Base-by-base conservation (phyloP, 441 rosid genomes). In the Aquilaria agallochum region DNA sequence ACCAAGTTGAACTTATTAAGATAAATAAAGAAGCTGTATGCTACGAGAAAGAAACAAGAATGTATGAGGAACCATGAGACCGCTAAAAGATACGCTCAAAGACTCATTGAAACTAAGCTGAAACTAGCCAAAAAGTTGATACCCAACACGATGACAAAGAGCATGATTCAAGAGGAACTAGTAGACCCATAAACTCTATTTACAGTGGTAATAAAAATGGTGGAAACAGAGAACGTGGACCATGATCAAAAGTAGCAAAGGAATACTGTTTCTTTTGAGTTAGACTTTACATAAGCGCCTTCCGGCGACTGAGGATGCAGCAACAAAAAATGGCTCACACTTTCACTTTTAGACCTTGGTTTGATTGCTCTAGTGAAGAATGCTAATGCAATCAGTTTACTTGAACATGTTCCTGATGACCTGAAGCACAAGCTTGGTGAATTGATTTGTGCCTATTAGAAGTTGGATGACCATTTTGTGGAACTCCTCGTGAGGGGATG, bases 321-420 rank as follows among this genome's bases (percentile, higher is more conserved):
- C 55, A 15, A 2, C 12, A 11, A 15, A 36, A 36, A 47, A 31
- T 66, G 59, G 5, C 2, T 30, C 32, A 69, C 66, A 65, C 81
- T 83, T 48, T 53, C 58, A 13, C 56, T 77, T 3, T 9, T 67
- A 40, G 86, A 79, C 34, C 49, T 81, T 64, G 56, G 76, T 70
- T 42, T 65, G 60, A 51, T 20, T 45, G 56, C 11, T 74, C 80
- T 79, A 58, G 81, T 80, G 1, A 32, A 58, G 53, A 59, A 79
- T 34, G 64, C 74, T 5, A 80, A 70, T 30, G 68, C 76, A 1
- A 66, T 84, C 27, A 56, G 14, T 56, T 77, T 84, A 9, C 58
- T 84, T 20, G 56, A 66, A n/a, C 44, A 44, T 52, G 76, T 84
- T 46, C 84, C 89, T 5, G 81, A 77, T 55, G 58, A 48, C 6